Evolutionary conservation across 2,329 filamentous ascomycete species (phyloP), one percentile per base, ranked within the genome.

Genomic region (Periconia macrospinosa): DNA sequence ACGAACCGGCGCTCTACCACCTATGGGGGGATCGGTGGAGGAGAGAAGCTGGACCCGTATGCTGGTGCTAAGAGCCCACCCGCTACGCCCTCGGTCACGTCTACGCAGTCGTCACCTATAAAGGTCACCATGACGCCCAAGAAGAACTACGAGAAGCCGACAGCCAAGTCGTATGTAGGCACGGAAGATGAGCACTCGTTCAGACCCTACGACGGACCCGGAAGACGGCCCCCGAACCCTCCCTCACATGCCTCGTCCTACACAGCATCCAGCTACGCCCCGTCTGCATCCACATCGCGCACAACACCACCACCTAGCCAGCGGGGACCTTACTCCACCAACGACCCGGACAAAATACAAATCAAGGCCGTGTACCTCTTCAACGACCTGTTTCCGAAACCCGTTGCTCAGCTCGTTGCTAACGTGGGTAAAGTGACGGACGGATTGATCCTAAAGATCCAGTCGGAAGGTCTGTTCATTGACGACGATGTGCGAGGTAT

Each of bases 311-410:
- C 92, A 15, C 88, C 90, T 1, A 92, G 89, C 3, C 83, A 87
- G 59, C 85, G 90, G 45, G 86, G 87, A 1, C 84, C 90, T 2
- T 97, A 97, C 75, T 83, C 86, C 35, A 97, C 92, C 27, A 90
- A 90, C 60, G 91, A 97, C 70, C 92, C 93, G 0, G 87, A 96
- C 77, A 99, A 99, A 82, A 94, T 99, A 69, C 87, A 96, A 58
- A 93, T 99, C 75, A 89, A 89, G 68, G 94, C 88, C 11, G 94
- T 97, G 3, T 97, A 96, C 71, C 82, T 89, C 52, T 97, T 96
- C 80, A 92, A 92, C 75, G 94, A 95, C 72, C 84, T 90, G 53
- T 96, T 91, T 66, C 86, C 90, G 61, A 92, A 89, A n/a, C 93
- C 94, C 0, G 86, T 90, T n/a, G 92, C 91, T 15, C 90, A 96